A percentile compares a stretch with the other conserved stretches of the same genome.
These are phyloP conservation scores for Colletotrichum sp. DNA, from an alignment of 2,329 filamentous ascomycete species.

Conservation along the genomic window DNA sequence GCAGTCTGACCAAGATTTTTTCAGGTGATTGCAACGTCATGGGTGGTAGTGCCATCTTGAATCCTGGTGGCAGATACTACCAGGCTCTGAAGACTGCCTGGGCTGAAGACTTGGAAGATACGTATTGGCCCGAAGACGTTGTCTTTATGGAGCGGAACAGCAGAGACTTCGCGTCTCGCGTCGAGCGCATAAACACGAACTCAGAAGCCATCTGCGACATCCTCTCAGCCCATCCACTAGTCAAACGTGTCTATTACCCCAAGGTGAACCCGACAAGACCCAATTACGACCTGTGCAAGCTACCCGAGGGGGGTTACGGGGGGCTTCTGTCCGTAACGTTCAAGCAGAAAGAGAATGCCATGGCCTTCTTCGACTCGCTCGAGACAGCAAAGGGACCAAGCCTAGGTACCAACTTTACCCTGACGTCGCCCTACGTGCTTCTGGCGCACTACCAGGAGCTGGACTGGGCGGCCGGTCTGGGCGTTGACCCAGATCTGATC, in stretches of 20 bases:
- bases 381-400: slow-evolving; percentile 93
- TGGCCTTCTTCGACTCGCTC: slow-evolving; percentile 84
- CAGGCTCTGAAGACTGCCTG: slow-evolving; percentile 69
- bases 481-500: slow-evolving; percentile 80
- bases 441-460: slow-evolving; percentile 91
- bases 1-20: slow-evolving; percentile 95
- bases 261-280: slow-evolving; percentile 72
- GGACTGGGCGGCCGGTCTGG: slow-evolving; percentile 85
- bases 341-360: slow-evolving; percentile 69
- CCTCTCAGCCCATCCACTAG: slow-evolving; percentile 62
- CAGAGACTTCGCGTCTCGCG: slow-evolving; percentile 83
- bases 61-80: slow-evolving; percentile 75
- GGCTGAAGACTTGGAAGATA: slow-evolving; percentile 76
- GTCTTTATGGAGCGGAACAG: slow-evolving; percentile 97
- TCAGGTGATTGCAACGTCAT: slow-evolving; percentile 98
- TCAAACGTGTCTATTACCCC: slow-evolving; percentile 87
- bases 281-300: slow-evolving; percentile 80
- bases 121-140: slow-evolving; percentile 92
- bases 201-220: slow-evolving; percentile 83
- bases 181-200: slow-evolving; percentile 84
- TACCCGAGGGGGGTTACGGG: slow-evolving; percentile 82
- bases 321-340: slow-evolving; percentile 89
- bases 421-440: slow-evolving; percentile 89
- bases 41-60: slow-evolving; percentile 78
- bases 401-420: slow-evolving; percentile 94